These are phyloP conservation scores for Tulasnella sp. DNA, from an alignment of 768 basidiomycete species.

Conservation along the genomic window DNA sequence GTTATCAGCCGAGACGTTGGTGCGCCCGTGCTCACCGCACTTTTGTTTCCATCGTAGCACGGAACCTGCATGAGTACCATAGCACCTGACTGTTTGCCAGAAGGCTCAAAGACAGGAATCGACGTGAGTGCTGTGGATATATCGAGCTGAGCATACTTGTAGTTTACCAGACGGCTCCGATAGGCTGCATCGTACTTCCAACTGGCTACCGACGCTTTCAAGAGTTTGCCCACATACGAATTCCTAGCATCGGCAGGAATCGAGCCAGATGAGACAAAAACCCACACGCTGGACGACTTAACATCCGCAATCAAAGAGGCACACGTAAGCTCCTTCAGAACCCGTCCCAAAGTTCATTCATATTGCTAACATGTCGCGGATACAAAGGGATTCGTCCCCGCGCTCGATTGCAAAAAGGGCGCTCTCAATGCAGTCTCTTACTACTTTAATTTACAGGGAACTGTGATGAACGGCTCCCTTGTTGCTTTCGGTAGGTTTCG, in stretches of 20 bases:
- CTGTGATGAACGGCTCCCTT: constrained; percentile 60
- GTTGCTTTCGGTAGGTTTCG: not conserved
- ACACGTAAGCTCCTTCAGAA: not conserved
- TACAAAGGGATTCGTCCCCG: constrained; percentile 54
- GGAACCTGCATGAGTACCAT: constrained; percentile 24
- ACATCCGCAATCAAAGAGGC: not conserved
- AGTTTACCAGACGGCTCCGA: not conserved
- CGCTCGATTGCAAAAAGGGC: constrained; percentile 50
- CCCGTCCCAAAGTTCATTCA: not conserved
- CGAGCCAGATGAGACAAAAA: not conserved
- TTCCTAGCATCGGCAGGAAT: constrained; percentile 14
- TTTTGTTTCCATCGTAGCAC: not conserved
- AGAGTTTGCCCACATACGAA: not conserved
- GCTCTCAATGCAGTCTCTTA: constrained; percentile 55
- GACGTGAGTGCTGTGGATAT: constrained; percentile 5
- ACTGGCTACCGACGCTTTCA: not conserved
- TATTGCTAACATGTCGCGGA: too few relatives aligned
- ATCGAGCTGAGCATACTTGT: too few relatives aligned
- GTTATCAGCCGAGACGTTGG: not conserved
- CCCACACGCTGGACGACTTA: not conserved
- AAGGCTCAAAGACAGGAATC: not conserved
- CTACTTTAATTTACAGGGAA: constrained; percentile 56
- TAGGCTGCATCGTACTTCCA: constrained; percentile 19
- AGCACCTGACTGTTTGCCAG: not conserved
- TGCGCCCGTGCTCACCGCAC: not conserved